Evolutionary conservation across 805 yeast genomes (phyloP), one percentile per base, ranked within the genome.

Genomic region (Candida sakaeoensis): DNA sequence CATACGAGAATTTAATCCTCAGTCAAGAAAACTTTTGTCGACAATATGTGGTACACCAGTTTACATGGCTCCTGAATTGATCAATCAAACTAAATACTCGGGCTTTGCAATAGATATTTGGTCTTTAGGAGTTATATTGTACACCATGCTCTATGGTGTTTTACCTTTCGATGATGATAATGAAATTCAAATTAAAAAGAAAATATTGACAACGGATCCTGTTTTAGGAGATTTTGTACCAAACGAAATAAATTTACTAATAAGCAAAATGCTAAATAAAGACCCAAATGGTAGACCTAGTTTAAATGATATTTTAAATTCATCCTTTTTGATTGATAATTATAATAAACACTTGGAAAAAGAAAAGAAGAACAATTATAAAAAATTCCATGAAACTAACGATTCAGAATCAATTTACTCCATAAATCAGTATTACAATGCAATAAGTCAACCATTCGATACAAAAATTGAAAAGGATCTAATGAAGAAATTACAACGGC

Each of bases 21-120:
- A 49, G 25, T 53, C 51, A 28, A 69, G 82, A 36, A 61, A 71
- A 4, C 60, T 82, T 34, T 61, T 91, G 24, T 85, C 82, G 36
- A 93, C 96, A 0, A 72, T 89, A 1, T 91, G 99, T 61, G 99
- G 99, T 2, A 91, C 98, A 0, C 80, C 89, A 1, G 95, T 88
- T 3, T 91, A 91, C 57, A 90, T 91, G 96, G 96, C 99, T 0
- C 99, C 99, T 0, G 99, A 91, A 56, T 68, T 93, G 45, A 67
- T 90, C 13, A 67, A 70, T 40, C 73, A 80, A 45, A 74, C 77
- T 44, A 79, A 80, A 33, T 89, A 89, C 57, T 79, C 80, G 30
- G 98, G 97, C 0, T 74, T 78, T 47, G 81, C 83, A 50, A 79
- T 81, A 2, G 99, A 91, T 57, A 79, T 85, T 5, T 91, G 99